Conservation (phyloP, 441 rosid species). For the Aleurites moluccanus region DNA sequence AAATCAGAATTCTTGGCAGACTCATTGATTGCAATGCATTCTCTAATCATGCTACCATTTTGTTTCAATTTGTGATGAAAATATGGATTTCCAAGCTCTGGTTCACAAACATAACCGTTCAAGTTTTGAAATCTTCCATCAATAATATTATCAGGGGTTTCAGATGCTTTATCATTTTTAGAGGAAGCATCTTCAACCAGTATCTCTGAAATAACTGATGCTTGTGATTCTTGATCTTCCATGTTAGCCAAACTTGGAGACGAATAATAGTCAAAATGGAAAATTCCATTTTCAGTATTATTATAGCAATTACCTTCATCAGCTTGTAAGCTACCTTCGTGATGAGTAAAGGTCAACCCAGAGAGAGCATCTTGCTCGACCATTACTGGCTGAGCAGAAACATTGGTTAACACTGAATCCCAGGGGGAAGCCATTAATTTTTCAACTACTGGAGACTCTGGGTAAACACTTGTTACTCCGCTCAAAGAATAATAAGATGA, state of each 20-base stretch:
- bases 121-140: slow-evolving; percentile 38
- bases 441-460: slow-evolving; percentile 25
- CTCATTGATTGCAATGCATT: slow-evolving; percentile 13
- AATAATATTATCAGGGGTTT: slow-evolving; percentile 38
- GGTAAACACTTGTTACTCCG: slow-evolving; percentile 14
- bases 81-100: slow-evolving; percentile 33
- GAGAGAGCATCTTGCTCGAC: slow-evolving; percentile 28
- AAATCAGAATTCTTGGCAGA: slow-evolving; percentile 13
- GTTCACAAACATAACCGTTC: slow-evolving; percentile 31
- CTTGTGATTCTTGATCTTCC: slow-evolving; percentile 51
- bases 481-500: slow-evolving; percentile 18
- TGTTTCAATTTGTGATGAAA: slow-evolving; percentile 11
- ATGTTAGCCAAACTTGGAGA: slow-evolving; percentile 35
- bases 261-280: slow-evolving; percentile 19
- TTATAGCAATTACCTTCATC: slow-evolving; percentile 13
- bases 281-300: slow-evolving; percentile 12
- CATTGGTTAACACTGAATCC: slow-evolving; percentile 34
- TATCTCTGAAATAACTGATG: slow-evolving; percentile 54
- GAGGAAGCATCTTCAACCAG: slow-evolving; percentile 31
- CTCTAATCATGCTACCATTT: neutral
- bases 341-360: slow-evolving; percentile 18
- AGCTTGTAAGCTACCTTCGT: slow-evolving; percentile 21
- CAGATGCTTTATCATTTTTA: slow-evolving; percentile 32
- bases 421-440: slow-evolving; percentile 24
- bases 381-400: slow-evolving; percentile 23